Conservation (phyloP, 2,329 filamentous ascomycete genomes). For the Ascochyta lentis region DNA sequence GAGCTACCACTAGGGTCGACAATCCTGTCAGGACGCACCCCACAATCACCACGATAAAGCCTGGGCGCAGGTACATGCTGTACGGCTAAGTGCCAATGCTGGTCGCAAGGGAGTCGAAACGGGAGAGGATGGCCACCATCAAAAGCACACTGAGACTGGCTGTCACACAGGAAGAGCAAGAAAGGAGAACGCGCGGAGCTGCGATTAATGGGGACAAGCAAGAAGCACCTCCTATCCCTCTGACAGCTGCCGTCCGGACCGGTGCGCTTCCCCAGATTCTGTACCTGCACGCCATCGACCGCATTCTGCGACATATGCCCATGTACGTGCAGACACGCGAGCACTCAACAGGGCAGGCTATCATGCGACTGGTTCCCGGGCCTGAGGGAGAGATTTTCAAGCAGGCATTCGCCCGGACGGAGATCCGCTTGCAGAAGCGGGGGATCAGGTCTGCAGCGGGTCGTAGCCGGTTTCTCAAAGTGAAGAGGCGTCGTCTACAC, state of each 20-base stretch:
- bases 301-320: slow-evolving; percentile 21
- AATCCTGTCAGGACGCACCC: slow-evolving; percentile 43
- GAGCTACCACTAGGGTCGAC: slow-evolving; percentile 41
- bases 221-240: slow-evolving; percentile 11
- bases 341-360: slow-evolving; percentile 9
- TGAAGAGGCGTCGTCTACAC: not conserved
- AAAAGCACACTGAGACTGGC: not conserved
- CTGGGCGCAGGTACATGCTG: slow-evolving; percentile 41
- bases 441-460: not conserved
- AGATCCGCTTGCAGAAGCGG: slow-evolving; percentile 2
- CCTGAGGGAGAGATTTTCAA: slow-evolving; percentile 9
- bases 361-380: slow-evolving; percentile 18
- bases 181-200: not conserved
- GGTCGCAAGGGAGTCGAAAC: not conserved
- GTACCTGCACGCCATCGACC: slow-evolving; percentile 21
- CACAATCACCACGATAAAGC: slow-evolving; percentile 45
- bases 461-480: not conserved
- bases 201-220: slow-evolving; percentile 3
- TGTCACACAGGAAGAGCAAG: not conserved
- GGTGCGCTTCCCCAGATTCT: slow-evolving; percentile 31
- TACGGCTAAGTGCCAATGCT: not conserved
- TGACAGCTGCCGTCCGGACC: slow-evolving; percentile 1
- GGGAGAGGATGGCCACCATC: not conserved
- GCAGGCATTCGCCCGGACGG: not conserved
- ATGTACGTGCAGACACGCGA: slow-evolving; percentile 21